Conservation (phyloP, 495 filamentous ascomycete species). For the Aspergillus bridgeri region DNA sequence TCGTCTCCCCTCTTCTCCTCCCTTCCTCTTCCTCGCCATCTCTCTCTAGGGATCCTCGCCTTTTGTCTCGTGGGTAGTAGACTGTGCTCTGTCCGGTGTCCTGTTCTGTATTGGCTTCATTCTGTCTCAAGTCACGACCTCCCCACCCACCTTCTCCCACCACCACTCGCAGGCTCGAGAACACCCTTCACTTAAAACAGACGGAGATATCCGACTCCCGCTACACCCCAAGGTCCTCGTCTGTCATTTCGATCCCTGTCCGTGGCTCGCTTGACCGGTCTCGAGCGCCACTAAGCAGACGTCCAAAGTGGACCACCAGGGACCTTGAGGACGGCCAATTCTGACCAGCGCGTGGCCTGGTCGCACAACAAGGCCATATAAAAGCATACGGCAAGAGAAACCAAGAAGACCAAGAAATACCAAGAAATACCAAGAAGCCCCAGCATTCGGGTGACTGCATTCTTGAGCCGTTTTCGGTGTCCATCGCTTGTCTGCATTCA, state of each 20-base stretch:
- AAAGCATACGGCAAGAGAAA: conserved; percentile 13
- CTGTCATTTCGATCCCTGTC: conserved; percentile 3
- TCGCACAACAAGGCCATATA: conserved; percentile 13
- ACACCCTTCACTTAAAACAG: not conserved
- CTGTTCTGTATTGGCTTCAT: not conserved
- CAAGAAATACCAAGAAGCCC: conserved; percentile 1
- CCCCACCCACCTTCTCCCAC: not conserved
- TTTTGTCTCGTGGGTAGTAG: not conserved
- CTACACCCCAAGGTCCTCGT: conserved; percentile 17
- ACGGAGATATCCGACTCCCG: conserved; percentile 5
- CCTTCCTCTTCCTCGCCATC: not conserved
- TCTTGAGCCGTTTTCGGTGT: not conserved
- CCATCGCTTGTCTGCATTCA: conserved; percentile 15
- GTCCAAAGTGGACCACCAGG: conserved; percentile 10
- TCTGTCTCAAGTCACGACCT: not conserved
- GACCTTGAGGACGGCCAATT: conserved; percentile 15
- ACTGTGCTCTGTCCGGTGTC: not conserved
- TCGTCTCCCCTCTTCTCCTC: not conserved
- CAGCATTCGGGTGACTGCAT: not conserved
- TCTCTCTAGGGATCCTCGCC: not conserved
- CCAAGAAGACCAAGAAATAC: conserved; percentile 14
- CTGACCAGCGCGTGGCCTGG: not conserved
- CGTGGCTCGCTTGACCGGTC: conserved; percentile 1
- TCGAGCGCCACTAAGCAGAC: conserved; percentile 1
- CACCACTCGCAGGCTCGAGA: too few species aligned